Evolutionary conservation across 2,329 filamentous ascomycete species (phyloP), one percentile per base, ranked within the genome.

Genomic region (Monosporascus sp.): DNA sequence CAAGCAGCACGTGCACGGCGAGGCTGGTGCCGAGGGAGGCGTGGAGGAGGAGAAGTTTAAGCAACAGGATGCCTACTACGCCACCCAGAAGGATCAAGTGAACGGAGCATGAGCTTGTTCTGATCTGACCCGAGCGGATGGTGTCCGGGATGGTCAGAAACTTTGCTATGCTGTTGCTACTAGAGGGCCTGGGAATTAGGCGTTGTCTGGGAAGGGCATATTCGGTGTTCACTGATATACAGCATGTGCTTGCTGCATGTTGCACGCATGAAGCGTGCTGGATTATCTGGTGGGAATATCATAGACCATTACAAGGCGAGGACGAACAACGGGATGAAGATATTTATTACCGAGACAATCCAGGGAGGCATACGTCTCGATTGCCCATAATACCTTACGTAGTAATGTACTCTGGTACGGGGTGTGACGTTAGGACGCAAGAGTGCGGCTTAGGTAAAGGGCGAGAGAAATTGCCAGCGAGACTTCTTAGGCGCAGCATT

Each of bases 21-120:
- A 79, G 51, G 66, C 66, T 24, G 76, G 75, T 11, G 63, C 70
- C 8, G 60, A 63, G 11, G 71, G 72, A 31, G 72, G 72, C 6
- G 71, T 80, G 9, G 51, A 64, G 15, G 56, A 63, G 39, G 68
- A 70, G 35, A 71, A 66, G 52, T 62, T 63, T 22, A 62, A 69
- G 56, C 69, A 74, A 63, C 76, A 79, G 61, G 72, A 78, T n/a
- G 72, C 72, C 5, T 82, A 82, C 59, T 82, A 81, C 65, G 55
- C 63, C 65, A 55, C 63, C 15, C 61, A 60, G 48, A 53, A 60
- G 51, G 50, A 43, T 18, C 46, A n/a, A 14, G 14, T 46, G 45
- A 51, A 47, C 24, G 43, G 43, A 17, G 24, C 43, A 11, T 46
- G 22, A 46, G 25, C 14, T 31, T 46, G 15, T 31, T 46, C 22